A percentile compares a stretch with the other conserved stretches of the same genome.
These are phyloP conservation scores for Neurospora sp. DNA, from an alignment of 2,329 filamentous ascomycete species.

Conservation along the genomic window DNA sequence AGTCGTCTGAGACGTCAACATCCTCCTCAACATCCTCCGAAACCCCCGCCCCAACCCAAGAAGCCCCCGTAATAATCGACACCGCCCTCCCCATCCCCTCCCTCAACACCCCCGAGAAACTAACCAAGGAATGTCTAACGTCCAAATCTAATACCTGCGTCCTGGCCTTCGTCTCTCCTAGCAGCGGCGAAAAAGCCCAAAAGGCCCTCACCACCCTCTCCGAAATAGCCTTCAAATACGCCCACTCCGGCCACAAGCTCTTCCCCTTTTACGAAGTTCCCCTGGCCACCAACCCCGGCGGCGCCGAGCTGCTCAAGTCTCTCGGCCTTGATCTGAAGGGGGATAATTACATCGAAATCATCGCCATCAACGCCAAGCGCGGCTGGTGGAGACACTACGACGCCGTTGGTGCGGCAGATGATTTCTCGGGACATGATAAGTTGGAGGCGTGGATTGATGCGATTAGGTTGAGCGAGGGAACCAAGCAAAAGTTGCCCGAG, in stretches of 20 bases:
- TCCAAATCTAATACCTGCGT: constrained; percentile 75
- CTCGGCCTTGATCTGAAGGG: background rate
- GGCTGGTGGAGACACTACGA: constrained; percentile 76
- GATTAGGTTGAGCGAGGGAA: constrained; percentile 81
- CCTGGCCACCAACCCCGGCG: constrained; percentile 43
- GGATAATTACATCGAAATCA: constrained; percentile 52
- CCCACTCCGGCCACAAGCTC: constrained; percentile 52
- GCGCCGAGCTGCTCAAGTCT: constrained; percentile 42
- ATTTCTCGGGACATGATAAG: constrained; percentile 43
- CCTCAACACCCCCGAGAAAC: constrained; percentile 52
- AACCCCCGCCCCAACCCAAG: constrained; percentile 27
- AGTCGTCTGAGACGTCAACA: constrained; percentile 11
- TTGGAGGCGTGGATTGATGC: constrained; percentile 83
- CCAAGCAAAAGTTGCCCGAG: constrained; percentile 65
- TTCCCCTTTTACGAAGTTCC: constrained; percentile 81
- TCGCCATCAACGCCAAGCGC: constrained; percentile 78
- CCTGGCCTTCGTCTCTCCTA: constrained; percentile 56
- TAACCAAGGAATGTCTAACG: constrained; percentile 64
- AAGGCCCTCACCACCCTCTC: constrained; percentile 55
- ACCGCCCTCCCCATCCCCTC: constrained; percentile 53
- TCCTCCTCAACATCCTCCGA: constrained; percentile 31
- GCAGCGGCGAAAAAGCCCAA: constrained; percentile 40
- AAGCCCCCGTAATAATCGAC: constrained; percentile 39
- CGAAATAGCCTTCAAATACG: constrained; percentile 68
- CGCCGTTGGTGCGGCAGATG: constrained; percentile 24